Conservation (phyloP, 768 basidiomycete species). For the Clavaria fumosa region DNA sequence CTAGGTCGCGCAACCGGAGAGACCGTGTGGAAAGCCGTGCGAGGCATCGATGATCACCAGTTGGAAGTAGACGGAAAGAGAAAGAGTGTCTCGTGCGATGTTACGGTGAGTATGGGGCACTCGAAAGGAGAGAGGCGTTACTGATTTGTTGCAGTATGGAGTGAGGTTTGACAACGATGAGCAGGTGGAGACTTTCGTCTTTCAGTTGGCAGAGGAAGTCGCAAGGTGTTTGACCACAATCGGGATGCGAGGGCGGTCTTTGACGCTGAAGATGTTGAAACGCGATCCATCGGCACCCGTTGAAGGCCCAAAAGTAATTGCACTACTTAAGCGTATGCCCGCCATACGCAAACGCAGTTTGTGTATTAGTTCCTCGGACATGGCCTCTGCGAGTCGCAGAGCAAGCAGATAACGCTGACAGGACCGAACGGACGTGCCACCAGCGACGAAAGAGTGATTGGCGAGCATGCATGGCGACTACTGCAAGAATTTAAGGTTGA, state of each 20-base stretch:
- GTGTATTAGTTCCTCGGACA: constrained; percentile 72
- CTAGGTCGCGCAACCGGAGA: constrained; percentile 75
- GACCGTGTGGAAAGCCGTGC: constrained; percentile 67
- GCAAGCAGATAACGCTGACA: constrained; percentile 48
- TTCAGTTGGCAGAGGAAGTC: constrained; percentile 66
- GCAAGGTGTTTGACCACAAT: constrained; percentile 52
- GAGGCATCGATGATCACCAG: constrained; percentile 69
- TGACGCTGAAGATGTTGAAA: constrained; percentile 84
- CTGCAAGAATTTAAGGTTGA: constrained; percentile 63
- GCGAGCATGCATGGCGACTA: constrained; percentile 61
- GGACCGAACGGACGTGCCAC: too few species aligned
- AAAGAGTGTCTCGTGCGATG: constrained; percentile 87
- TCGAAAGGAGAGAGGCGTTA: too few species aligned
- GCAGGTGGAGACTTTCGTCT: constrained; percentile 68
- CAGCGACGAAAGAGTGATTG: constrained; percentile 56
- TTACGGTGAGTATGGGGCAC: constrained; percentile 90
- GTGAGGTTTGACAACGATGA: constrained; percentile 79
- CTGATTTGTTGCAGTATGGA: too few species aligned
- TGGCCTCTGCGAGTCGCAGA: constrained; percentile 70
- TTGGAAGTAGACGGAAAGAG: constrained; percentile 75
- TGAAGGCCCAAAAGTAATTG: constrained; percentile 77
- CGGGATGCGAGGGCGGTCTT: constrained; percentile 50
- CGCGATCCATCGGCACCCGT: constrained; percentile 74
- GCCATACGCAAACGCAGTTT: too few species aligned
- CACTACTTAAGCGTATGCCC: too few species aligned